Evolutionary conservation across 495 filamentous ascomycete species (phyloP).

Genomic region (Hapsidospora chrysogenum): DNA sequence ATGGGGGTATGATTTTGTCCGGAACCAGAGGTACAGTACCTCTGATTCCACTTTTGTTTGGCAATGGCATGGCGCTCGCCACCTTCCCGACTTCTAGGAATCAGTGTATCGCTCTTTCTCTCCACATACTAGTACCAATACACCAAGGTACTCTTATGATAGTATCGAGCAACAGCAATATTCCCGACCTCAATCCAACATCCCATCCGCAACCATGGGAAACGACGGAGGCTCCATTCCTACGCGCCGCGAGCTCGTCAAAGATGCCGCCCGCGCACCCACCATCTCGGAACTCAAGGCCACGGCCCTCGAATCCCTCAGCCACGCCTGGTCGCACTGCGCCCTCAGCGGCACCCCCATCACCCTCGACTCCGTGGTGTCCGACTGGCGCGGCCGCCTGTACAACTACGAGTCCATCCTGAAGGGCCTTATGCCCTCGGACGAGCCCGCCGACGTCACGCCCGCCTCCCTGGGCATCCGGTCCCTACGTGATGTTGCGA

Average conservation of each 20-base stretch:
- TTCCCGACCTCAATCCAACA: too few relatives aligned
- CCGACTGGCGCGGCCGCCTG: conserved; percentile 67
- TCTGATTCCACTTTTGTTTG: too few relatives aligned
- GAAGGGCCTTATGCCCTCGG: conserved; percentile 54
- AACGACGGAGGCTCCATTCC: conserved; percentile 89
- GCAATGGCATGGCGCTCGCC: too few relatives aligned
- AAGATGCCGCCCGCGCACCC: conserved; percentile 62
- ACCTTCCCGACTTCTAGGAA: too few relatives aligned
- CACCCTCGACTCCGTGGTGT: conserved; percentile 53
- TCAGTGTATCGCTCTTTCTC: too few relatives aligned
- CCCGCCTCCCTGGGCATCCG: conserved; percentile 56
- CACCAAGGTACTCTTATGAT: too few relatives aligned
- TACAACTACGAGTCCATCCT: conserved; percentile 93
- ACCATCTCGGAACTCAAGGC: conserved; percentile 86
- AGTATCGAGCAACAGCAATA: too few relatives aligned
- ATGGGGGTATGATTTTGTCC: too few relatives aligned
- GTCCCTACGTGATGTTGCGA: conserved; percentile 72
- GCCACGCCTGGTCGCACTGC: conserved; percentile 73
- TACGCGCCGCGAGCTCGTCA: conserved; percentile 87
- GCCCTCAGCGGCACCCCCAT: conserved; percentile 68
- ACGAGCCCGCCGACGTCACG: conserved; percentile 47
- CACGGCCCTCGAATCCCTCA: conserved; percentile 61
- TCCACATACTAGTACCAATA: too few relatives aligned
- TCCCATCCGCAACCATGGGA: conserved; percentile 50
- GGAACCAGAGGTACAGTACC: too few relatives aligned